These are phyloP conservation scores for Clitopilus passeckerianus DNA, from an alignment of 768 basidiomycete genomes.

Conservation along the genomic window DNA sequence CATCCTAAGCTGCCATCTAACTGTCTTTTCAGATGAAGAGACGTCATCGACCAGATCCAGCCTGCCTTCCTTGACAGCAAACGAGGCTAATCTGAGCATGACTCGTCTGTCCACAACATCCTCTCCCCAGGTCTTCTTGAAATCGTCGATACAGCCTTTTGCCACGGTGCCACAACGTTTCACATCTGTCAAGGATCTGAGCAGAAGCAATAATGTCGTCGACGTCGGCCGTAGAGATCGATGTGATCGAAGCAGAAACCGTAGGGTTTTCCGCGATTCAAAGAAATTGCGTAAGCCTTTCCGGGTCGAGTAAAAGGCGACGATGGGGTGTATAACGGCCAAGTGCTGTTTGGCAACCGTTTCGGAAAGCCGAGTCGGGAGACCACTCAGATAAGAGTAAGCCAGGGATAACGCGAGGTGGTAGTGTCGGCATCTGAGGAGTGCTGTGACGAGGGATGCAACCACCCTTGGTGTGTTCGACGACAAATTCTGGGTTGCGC, in stretches of 20 bases:
- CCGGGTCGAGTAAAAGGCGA: constrained; percentile 26
- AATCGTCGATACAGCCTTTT: constrained; percentile 34
- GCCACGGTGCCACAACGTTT: constrained; percentile 55
- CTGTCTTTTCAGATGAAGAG: constrained; percentile 12
- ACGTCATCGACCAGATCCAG: constrained; percentile 40
- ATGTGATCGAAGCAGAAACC: constrained; percentile 39
- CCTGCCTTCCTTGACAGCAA: constrained; percentile 65
- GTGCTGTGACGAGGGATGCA: constrained; percentile 36
- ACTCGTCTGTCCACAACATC: constrained; percentile 53
- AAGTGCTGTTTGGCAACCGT: constrained; percentile 32
- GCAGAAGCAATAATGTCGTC: constrained; percentile 53
- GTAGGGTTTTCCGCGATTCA: constrained; percentile 36
- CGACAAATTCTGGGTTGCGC: constrained; percentile 25
- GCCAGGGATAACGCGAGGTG: constrained; percentile 39
- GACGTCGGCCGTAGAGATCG: constrained; percentile 50
- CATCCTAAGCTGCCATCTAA: constrained; percentile 5
- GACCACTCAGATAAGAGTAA: constrained; percentile 39
- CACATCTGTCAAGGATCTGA: constrained; percentile 44
- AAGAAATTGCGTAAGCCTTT: constrained; percentile 39
- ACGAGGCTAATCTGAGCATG: constrained; percentile 48
- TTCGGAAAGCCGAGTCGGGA: constrained; percentile 37
- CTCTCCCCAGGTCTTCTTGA: constrained; percentile 51
- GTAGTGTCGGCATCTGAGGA: constrained; percentile 36
- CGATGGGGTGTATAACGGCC: constrained; percentile 51
- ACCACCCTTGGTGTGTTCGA: constrained; percentile 37